These are phyloP conservation scores for Bombardia bombarda DNA, from an alignment of 495 filamentous ascomycete genomes.

Conservation along the genomic window DNA sequence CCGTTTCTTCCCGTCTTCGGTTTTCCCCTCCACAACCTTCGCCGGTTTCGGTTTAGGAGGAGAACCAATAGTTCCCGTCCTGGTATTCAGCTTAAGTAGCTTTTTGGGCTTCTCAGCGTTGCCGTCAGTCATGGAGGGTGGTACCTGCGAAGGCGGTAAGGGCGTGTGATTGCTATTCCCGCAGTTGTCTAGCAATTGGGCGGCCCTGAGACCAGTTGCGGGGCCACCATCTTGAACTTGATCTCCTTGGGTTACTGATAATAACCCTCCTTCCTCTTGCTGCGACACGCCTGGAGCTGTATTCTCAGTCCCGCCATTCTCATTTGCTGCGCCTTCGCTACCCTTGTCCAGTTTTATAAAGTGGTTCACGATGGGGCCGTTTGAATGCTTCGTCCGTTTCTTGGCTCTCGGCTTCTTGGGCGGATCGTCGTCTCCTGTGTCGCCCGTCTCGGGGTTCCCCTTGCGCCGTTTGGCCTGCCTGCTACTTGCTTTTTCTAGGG, in stretches of 20 bases:
- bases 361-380: constrained; percentile 12
- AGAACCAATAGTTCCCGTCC: constrained; percentile 48
- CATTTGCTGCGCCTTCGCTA: neutral
- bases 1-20: neutral
- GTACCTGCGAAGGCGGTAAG: neutral
- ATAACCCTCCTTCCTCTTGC: too few species aligned
- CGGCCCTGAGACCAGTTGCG: too few species aligned
- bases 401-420: constrained; percentile 7
- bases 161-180: neutral
- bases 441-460: constrained; percentile 19
- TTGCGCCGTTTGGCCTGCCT: constrained; percentile 44
- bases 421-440: constrained; percentile 2
- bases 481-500: constrained; percentile 23
- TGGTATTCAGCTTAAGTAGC: constrained; percentile 37
- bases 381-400: constrained; percentile 9
- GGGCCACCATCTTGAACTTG: too few species aligned
- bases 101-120: constrained; percentile 30
- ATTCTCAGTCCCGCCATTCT: neutral
- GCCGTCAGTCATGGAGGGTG: neutral
- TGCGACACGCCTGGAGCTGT: neutral
- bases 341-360: constrained; percentile 7
- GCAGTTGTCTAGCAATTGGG: too few species aligned
- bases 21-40: neutral
- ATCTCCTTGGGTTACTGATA: too few species aligned
- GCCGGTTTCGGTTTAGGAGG: constrained; percentile 32